phyloP scores from a whole-genome alignment of 176 grass and related monocot genomes.

The Microstegium vimineum region DNA sequence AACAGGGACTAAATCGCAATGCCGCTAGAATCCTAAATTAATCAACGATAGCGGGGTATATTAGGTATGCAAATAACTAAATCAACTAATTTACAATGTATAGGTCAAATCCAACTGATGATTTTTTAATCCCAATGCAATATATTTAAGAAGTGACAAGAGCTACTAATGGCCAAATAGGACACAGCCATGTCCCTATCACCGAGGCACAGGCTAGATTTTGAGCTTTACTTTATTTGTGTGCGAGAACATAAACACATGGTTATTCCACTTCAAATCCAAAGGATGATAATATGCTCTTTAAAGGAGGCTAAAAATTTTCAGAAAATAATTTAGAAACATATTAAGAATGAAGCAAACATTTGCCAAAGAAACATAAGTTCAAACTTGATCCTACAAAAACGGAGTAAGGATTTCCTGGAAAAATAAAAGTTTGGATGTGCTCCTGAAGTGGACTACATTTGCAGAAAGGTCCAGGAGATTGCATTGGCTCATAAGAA shows the following conservation, averaged over 20 bases:
- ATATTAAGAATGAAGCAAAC: not conserved
- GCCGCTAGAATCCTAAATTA: slow-evolving; percentile 24
- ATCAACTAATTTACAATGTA: slow-evolving; percentile 3
- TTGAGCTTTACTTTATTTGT: not conserved
- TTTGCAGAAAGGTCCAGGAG: not conserved
- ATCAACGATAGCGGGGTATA: not conserved
- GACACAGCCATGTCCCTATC: not conserved
- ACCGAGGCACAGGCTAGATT: not conserved
- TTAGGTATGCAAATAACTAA: slow-evolving; percentile 6
- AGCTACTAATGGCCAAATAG: not conserved
- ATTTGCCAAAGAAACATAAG: too few species aligned
- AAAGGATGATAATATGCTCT: not conserved
- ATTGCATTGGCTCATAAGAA: not conserved
- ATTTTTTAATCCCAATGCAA: not conserved
- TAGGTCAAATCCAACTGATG: not conserved
- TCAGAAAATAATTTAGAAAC: not conserved
- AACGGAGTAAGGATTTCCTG: too few species aligned
- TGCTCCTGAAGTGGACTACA: not conserved
- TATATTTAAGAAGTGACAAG: not conserved
- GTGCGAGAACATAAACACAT: not conserved
- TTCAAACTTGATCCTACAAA: too few species aligned
- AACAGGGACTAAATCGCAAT: slow-evolving; percentile 19
- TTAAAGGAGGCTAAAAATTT: not conserved
- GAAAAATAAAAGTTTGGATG: not conserved
- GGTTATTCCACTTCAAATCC: not conserved